A percentile compares a stretch with the other conserved stretches of the same genome.
Evolutionary conservation across 202 grass and related monocot species (phyloP).

Genomic region (Digitaria exilis): DNA sequence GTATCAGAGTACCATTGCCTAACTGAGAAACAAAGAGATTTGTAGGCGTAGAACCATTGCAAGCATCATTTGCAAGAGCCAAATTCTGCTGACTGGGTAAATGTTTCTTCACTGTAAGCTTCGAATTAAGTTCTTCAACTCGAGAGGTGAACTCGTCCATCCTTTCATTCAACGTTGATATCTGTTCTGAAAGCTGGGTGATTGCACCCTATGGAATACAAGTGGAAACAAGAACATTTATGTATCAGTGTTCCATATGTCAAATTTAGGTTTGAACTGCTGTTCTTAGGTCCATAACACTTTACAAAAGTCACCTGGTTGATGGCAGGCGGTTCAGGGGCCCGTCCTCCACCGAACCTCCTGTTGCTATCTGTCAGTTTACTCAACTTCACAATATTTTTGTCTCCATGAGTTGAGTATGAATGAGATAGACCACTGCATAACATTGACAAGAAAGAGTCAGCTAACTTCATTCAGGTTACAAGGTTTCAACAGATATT

Average conservation of each 20-base stretch:
- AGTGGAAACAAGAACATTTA: slow-evolving; percentile 16
- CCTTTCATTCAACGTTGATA: slow-evolving; percentile 91
- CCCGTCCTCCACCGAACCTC: slow-evolving; percentile 61
- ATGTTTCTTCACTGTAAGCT: slow-evolving; percentile 62
- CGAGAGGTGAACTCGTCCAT: slow-evolving; percentile 94
- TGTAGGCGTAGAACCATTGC: slow-evolving; percentile 76
- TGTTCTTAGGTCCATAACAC: slow-evolving; percentile 14
- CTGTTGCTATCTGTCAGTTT: slow-evolving; percentile 68
- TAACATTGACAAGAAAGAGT: slow-evolving; percentile 37
- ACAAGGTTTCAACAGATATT: slow-evolving; percentile 13
- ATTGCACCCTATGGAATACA: slow-evolving; percentile 61
- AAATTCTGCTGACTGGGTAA: slow-evolving; percentile 82
- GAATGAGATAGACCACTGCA: slow-evolving; percentile 83
- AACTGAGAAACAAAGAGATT: slow-evolving; percentile 88
- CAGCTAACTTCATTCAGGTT: slow-evolving; percentile 32
- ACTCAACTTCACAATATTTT: slow-evolving; percentile 76
- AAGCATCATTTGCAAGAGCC: slow-evolving; percentile 63
- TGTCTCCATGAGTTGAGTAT: slow-evolving; percentile 77
- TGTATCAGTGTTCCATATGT: neutral
- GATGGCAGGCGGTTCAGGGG: slow-evolving; percentile 56
- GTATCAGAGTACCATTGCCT: slow-evolving; percentile 89
- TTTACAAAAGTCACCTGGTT: slow-evolving; percentile 64
- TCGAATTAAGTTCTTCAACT: slow-evolving; percentile 92
- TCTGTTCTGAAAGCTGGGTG: slow-evolving; percentile 88
- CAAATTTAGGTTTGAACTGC: slow-evolving; percentile 12